Base-by-base conservation (phyloP, 129 eudicot genomes). In the Flaveria trinervia region DNA sequence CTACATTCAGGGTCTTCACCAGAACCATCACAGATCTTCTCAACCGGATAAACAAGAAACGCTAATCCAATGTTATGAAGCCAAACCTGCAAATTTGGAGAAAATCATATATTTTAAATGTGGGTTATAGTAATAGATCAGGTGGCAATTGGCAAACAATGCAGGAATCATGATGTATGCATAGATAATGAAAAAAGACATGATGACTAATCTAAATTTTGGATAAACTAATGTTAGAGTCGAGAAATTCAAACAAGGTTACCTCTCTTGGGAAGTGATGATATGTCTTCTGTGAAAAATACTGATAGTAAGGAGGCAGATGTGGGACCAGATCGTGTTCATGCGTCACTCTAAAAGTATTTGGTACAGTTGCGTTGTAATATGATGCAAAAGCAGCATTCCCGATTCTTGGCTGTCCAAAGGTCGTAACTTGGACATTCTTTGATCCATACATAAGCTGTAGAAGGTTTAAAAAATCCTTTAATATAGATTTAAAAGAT, bases 191-290 rank as follows among this genome's bases (percentile, higher is more conserved):
- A 33, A 65, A 36, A 65, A 36, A 61, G 70, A 65, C 70, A 65
- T 62, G 20, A 65, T 28, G 43, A 28, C 9, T 26, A 61, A 25
- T 17, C 68, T 61, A 13, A 26, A 61, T 10, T 12, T 7, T 60
- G 41, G n/a, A 61, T 9, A 61, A 5, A 61, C 9, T 7, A 61
- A 62, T 26, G 68, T 15, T 62, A 51, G n/a, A 75, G 25, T 75
- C 55, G 20, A 67, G 30, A 59, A 61, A 74, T 17, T 54, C 69
- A 9, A 61, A 72, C 60, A 52, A 54, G 23, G 28, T 83, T 88
- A 95, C 99, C 97, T 95, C 99, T 88, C 92, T 83, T 54, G 99
- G 96, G 77, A 91, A 91, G 81, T 95, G 99, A 75, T 76, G 97
- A 59, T 95, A 95, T 1, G 97, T 91, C 77, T 91, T 95, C 54